Conservation (phyloP, 805 yeast species). For the Komagataella pseudopastoris region DNA sequence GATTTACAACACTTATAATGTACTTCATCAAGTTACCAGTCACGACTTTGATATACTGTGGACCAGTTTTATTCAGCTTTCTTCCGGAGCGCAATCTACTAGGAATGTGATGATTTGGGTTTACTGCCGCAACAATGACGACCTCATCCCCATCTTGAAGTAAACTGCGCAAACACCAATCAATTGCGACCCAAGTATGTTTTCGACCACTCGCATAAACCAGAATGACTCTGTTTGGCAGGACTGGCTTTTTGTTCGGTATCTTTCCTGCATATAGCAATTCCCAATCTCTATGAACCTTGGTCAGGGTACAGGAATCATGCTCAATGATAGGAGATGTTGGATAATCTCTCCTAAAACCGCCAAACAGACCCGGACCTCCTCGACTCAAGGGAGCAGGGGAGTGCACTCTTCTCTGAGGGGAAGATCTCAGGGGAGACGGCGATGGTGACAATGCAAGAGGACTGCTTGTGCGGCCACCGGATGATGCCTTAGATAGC, state of each 20-base stretch:
- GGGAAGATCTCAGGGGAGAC: background rate
- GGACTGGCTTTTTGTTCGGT: conserved; percentile 19
- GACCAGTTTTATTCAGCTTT: conserved; percentile 23
- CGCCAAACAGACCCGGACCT: background rate
- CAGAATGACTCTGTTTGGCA: conserved; percentile 41
- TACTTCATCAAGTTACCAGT: conserved; percentile 41
- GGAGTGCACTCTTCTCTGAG: background rate
- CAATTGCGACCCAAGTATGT: conserved; percentile 77
- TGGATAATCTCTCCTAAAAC: conserved; percentile 13
- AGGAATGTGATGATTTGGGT: conserved; percentile 8
- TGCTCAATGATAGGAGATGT: conserved; percentile 23
- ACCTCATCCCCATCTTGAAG: conserved; percentile 55
- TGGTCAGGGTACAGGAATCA: conserved; percentile 29
- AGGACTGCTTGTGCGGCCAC: background rate
- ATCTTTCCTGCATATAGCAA: conserved; percentile 26
- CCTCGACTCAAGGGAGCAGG: background rate
- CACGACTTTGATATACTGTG: conserved; percentile 30
- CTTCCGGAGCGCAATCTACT: background rate
- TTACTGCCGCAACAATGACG: conserved; percentile 44
- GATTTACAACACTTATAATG: conserved; percentile 29
- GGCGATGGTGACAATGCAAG: background rate
- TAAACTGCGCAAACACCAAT: conserved; percentile 45
- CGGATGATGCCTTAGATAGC: background rate
- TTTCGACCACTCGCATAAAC: conserved; percentile 57
- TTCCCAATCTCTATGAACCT: conserved; percentile 33